Percentiles rank a stretch among this genome's conserved stretches.
phyloP scores from a whole-genome alignment of 148 eudicot species.

The Cornus suecica region DNA sequence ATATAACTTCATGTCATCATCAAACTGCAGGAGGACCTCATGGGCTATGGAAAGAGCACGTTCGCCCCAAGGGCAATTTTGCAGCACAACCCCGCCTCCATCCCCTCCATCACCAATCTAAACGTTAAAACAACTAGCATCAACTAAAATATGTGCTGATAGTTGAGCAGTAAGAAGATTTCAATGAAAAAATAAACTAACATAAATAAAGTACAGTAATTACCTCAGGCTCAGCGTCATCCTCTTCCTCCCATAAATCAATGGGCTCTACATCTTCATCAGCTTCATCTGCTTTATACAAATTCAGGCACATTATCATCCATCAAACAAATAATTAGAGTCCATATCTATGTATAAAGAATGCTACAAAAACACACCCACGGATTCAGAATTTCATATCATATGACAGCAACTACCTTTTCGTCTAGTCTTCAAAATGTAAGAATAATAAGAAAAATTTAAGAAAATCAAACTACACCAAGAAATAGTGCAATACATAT shows the following conservation, averaged over 20 bases:
- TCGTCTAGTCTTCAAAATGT: not conserved
- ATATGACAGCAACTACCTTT: not conserved
- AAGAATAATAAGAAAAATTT: not conserved
- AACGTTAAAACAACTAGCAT: slow-evolving; percentile 11
- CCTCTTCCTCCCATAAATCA: slow-evolving; percentile 91
- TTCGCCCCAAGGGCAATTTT: slow-evolving; percentile 84
- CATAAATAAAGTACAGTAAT: not conserved
- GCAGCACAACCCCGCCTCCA: slow-evolving; percentile 90
- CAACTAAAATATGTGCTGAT: slow-evolving; percentile 4
- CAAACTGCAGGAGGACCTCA: slow-evolving; percentile 59
- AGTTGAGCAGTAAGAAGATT: not conserved
- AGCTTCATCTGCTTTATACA: slow-evolving; percentile 38
- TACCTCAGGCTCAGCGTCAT: slow-evolving; percentile 83
- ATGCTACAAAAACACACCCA: not conserved
- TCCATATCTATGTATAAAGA: too few species aligned
- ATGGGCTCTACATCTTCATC: slow-evolving; percentile 43
- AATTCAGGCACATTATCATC: not conserved
- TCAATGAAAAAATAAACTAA: slow-evolving; percentile 1
- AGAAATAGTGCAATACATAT: not conserved
- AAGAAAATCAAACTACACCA: not conserved
- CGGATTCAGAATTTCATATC: not conserved
- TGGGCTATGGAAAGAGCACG: slow-evolving; percentile 67
- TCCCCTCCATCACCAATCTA: slow-evolving; percentile 94
- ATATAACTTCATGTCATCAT: slow-evolving; percentile 62
- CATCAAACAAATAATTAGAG: not conserved